Conservation (phyloP, 441 rosid genomes). For the Lagerstroemia fauriei region DNA sequence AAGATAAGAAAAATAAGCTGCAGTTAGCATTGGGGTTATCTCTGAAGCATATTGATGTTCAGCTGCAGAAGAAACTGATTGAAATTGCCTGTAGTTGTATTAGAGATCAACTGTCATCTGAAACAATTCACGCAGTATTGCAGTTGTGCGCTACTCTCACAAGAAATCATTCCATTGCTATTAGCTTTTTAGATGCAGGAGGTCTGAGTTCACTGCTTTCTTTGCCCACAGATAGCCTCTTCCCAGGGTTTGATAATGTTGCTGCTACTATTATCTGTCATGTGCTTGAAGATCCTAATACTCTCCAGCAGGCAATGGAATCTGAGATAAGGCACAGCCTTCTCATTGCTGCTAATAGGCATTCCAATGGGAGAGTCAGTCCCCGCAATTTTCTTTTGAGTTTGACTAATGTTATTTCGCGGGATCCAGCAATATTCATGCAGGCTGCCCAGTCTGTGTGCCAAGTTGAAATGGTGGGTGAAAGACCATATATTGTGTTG, state of each 20-base stretch:
- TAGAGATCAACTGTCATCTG: conserved; percentile 78
- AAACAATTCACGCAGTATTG: conserved; percentile 87
- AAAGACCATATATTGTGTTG: conserved; percentile 82
- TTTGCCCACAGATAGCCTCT: conserved; percentile 81
- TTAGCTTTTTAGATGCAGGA: conserved; percentile 81
- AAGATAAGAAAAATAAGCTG: conserved; percentile 66
- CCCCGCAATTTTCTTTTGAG: conserved; percentile 76
- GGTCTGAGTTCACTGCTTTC: conserved; percentile 79
- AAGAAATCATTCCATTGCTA: conserved; percentile 73
- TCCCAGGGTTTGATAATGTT: conserved; percentile 89
- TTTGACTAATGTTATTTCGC: conserved; percentile 76
- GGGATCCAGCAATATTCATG: conserved; percentile 84
- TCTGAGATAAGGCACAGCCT: conserved; percentile 89
- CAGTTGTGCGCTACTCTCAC: conserved; percentile 93
- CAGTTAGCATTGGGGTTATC: conserved; percentile 53
- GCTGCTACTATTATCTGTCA: conserved; percentile 90
- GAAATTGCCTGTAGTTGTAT: conserved; percentile 87
- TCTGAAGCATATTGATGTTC: conserved; percentile 50
- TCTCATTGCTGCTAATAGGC: conserved; percentile 79
- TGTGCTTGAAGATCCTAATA: conserved; percentile 94
- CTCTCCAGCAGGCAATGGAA: conserved; percentile 99
- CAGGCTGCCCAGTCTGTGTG: conserved; percentile 81
- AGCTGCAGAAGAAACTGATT: conserved; percentile 78
- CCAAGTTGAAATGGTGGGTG: conserved; percentile 96
- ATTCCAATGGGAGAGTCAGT: conserved; percentile 78